A percentile compares a stretch with the other conserved stretches of the same genome.
phyloP scores from a whole-genome alignment of 164 flowering plant species.

The Hamamelis virginiana region DNA sequence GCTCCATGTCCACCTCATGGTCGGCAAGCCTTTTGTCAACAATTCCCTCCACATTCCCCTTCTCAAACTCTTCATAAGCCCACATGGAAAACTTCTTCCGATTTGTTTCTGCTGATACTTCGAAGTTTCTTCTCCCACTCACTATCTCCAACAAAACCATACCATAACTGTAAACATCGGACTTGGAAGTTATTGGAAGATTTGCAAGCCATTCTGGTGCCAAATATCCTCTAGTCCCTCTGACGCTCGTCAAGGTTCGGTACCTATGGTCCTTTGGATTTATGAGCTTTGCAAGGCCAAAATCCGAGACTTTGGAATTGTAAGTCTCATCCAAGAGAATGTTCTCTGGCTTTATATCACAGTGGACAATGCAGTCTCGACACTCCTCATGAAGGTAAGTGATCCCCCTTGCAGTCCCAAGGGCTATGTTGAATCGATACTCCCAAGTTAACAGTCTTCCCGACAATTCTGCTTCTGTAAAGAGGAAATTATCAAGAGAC shows the following conservation, averaged over 20 bases:
- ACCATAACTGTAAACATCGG: conserved; percentile 80
- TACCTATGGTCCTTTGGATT: conserved; percentile 64
- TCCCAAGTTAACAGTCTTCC: conserved; percentile 60
- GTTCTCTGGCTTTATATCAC: conserved; percentile 88
- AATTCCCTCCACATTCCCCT: conserved; percentile 48
- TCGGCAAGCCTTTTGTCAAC: conserved; percentile 44
- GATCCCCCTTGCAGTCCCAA: conserved; percentile 81
- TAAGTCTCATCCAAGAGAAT: conserved; percentile 75
- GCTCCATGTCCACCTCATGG: conserved; percentile 47
- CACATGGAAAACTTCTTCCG: conserved; percentile 62
- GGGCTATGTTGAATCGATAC: conserved; percentile 57
- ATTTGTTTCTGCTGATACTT: conserved; percentile 57
- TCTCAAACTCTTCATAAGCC: conserved; percentile 82
- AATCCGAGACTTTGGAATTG: conserved; percentile 75
- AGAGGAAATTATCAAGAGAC: conserved; percentile 60
- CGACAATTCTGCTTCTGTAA: conserved; percentile 27
- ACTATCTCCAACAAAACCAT: conserved; percentile 83
- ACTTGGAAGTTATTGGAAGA: conserved; percentile 78
- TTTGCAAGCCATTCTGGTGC: conserved; percentile 92
- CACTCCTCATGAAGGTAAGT: conserved; percentile 91
- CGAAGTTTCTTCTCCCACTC: conserved; percentile 76
- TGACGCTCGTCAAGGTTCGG: conserved; percentile 59
- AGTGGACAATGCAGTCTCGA: conserved; percentile 82
- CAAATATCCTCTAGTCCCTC: conserved; percentile 81
- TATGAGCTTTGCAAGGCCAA: conserved; percentile 74